Evolutionary conservation across 2,329 filamentous ascomycete genomes (phyloP), one percentile per base, ranked within the genome.

Genomic region (Fusarium dlaminii): DNA sequence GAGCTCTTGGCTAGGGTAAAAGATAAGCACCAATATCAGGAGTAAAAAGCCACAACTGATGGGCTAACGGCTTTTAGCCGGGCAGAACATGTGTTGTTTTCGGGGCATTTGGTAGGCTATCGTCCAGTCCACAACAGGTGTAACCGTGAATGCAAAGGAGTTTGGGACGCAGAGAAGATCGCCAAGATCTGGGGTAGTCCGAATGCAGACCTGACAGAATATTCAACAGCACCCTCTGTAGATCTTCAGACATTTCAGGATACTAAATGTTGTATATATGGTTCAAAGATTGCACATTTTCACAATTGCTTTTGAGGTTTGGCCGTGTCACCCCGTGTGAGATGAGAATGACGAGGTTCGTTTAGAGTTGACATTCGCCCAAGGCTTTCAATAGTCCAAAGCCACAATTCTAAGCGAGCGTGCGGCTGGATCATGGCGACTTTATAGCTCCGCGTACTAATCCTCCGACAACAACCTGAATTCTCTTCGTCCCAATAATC

Each of bases 211-310:
- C 32, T 20, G 3, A 24, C 4, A 11, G 13, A 20, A 13, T 27
- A 2, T 20, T 34, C 12, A 24, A 2, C n/a, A 52, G n/a, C 6
- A 34, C 18, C 4, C 32, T 36, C 18, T 4, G n/a, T 20, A 24
- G n/a, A 34, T 0, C 15, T 18, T 14, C 0, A 14, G 2, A 18
- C 17, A 14, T 3, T 8, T 11, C 3, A 3, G 1, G 9, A 22
- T 27, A 2, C 3, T 36, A 2, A 22, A 36, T 15, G 0, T 27
- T 22, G 7, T 27, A 7, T 24, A 9, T 22, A 17, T 36, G 1
- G 5, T 36, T 36, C 3, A 36, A 52, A 52, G 13, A 8, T 8
- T 34, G 9, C 13, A 13, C 3, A 6, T 22, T 3, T 36, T 52
- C 32, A 9, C 1, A 22, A 17, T 22, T 12, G 2, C 3, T 17